Evolutionary conservation across 2,329 filamentous ascomycete genomes (phyloP).

Genomic region (Penicillium corylophilum): DNA sequence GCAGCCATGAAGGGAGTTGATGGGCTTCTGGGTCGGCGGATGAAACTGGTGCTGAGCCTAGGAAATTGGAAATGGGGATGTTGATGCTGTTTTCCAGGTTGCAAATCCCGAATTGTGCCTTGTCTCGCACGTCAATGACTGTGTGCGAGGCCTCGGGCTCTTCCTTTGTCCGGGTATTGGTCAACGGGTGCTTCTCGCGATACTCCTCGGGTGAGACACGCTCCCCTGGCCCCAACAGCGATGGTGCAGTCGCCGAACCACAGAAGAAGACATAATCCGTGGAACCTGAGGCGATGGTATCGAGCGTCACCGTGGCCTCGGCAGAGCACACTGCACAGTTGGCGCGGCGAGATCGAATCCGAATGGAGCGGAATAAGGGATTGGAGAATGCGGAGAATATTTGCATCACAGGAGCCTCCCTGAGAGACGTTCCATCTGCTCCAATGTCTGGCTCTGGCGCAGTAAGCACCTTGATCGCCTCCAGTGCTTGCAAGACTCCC

Average conservation of each 20-base stretch:
- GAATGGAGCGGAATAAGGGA: constrained; percentile 68
- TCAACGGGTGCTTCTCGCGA: constrained; percentile 24
- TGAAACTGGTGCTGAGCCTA: constrained; percentile 24
- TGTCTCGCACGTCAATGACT: constrained; percentile 80
- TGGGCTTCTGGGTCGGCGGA: background rate
- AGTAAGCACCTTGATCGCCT: constrained; percentile 80
- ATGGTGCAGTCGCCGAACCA: constrained; percentile 59
- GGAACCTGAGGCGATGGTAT: constrained; percentile 62
- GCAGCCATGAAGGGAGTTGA: constrained; percentile 28
- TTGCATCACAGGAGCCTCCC: constrained; percentile 38
- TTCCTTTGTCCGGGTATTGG: background rate
- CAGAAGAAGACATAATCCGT: constrained; percentile 88
- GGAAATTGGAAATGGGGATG: constrained; percentile 45
- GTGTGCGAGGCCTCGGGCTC: constrained; percentile 44
- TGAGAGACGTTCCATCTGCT: constrained; percentile 21
- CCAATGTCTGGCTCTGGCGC: constrained; percentile 24
- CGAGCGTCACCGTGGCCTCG: constrained; percentile 60
- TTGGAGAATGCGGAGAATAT: constrained; percentile 46
- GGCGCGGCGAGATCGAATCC: constrained; percentile 66
- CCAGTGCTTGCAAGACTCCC: constrained; percentile 87
- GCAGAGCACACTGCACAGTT: constrained; percentile 77
- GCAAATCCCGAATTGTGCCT: constrained; percentile 80
- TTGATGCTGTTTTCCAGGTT: constrained; percentile 72
- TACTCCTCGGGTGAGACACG: constrained; percentile 68
- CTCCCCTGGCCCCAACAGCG: constrained; percentile 61